Base-by-base conservation (phyloP, 2,329 filamentous ascomycete species). In the Elsinoe fawcettii region DNA sequence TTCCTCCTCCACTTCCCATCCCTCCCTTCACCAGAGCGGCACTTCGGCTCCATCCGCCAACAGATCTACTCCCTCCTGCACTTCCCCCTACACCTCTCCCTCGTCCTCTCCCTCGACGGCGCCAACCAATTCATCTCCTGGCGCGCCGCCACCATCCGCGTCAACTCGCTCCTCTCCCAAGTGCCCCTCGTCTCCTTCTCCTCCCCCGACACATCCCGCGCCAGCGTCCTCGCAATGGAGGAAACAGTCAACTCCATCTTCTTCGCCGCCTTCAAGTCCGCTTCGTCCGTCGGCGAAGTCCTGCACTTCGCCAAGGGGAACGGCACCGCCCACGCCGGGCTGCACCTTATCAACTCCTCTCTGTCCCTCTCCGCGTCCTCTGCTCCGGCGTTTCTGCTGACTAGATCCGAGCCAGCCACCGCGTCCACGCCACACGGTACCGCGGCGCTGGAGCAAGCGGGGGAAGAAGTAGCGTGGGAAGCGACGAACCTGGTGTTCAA, bases 101-200 rank as follows among this genome's bases (percentile, higher is more conserved):
- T 62, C 16, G 58, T 62, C 51, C 55, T 61, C 20, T 49, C 55
- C 16, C 53, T 66, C 22, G 51, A 62, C 57, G 64, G 64, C 22
- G 56, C 69, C 36, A 65, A 65, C 5, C 66, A 70, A 36, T 65
- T 70, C 22, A 64, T 71, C 54, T 63, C 67, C 43, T 71, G 67
- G 67, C 59, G 63, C n/a, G 63, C 62, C 14, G 58, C 65, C 18
- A 58, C 58, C 36, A 59, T 55, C 23, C 51, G 65, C 9, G 56
- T 57, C 16, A 56, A 51, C 25, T 27, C 54, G 1, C 58, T 63
- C 37, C 46, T 23, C 32, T 51, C 46, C 25, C 47, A 58, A 5
- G 43, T 57, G 6, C 22, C 30, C 1, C 4, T 14, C 20, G n/a
- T 56, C 8, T 34, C 30, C 41, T 43, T 37, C 25, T 23, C 30